These are phyloP conservation scores for Gynandropsis gynandra DNA, from an alignment of 345 rosid genomes.

Conservation along the genomic window DNA sequence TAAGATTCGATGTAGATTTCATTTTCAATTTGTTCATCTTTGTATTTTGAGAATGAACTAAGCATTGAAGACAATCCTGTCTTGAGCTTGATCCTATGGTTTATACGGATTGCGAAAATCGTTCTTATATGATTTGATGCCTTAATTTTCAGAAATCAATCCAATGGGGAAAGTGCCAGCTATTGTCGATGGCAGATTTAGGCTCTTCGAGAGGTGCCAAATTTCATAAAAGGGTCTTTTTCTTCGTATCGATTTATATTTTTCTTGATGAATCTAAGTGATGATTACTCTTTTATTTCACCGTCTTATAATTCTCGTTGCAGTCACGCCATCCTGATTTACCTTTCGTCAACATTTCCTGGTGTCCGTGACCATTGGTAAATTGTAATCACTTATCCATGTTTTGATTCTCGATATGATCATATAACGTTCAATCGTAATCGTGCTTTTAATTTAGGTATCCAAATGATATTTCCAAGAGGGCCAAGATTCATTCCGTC, in stretches of 20 bases:
- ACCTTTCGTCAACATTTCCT: conserved; percentile 67
- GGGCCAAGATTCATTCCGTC: conserved; percentile 75
- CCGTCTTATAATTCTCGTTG: conserved; percentile 1
- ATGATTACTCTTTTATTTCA: not conserved
- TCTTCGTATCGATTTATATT: no score
- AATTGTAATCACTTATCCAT: conserved; percentile 10
- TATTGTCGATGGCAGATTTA: conserved; percentile 69
- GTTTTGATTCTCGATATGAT: conserved; percentile 15
- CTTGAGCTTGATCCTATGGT: conserved; percentile 1
- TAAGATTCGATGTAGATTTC: no score
- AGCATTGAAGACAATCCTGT: not conserved
- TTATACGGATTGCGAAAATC: not conserved
- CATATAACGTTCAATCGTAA: not conserved
- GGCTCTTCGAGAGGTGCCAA: conserved; percentile 76
- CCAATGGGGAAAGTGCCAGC: conserved; percentile 67
- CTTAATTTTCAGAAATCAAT: conserved; percentile 46
- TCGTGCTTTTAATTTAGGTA: conserved; percentile 39
- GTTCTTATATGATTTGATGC: not conserved
- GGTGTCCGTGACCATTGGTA: conserved; percentile 86
- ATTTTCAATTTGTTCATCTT: no score
- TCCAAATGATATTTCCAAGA: conserved; percentile 70
- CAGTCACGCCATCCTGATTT: conserved; percentile 83
- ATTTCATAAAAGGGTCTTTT: not conserved
- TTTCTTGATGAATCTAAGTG: conserved; percentile 3
- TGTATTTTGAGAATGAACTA: not conserved